Evolutionary conservation across 1,284 basidiomycete genomes (phyloP).

Genomic region (Rhodotorula sp.): DNA sequence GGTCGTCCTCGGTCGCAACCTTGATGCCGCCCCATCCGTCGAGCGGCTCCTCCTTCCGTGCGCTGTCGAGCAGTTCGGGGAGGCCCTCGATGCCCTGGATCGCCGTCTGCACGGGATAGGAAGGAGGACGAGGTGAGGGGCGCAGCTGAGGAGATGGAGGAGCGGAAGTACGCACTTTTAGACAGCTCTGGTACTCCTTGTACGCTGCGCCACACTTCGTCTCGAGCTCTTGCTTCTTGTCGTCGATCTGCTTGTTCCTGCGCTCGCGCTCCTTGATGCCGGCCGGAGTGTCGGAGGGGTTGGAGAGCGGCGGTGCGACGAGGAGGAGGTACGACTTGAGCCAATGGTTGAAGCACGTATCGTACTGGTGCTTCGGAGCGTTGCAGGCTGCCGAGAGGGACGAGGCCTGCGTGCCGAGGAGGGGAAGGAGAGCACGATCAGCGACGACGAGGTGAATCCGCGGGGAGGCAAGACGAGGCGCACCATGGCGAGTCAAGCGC

Average conservation of each 20-base stretch:
- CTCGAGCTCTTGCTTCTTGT: constrained; percentile 74
- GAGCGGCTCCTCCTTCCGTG: constrained; percentile 77
- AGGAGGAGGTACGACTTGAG: constrained; percentile 80
- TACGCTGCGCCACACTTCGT: constrained; percentile 77
- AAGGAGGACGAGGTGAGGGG: not conserved
- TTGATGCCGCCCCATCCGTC: constrained; percentile 44
- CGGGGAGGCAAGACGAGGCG: not conserved
- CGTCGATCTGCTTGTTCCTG: constrained; percentile 54
- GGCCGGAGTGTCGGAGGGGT: constrained; percentile 49
- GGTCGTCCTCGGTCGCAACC: constrained; percentile 32
- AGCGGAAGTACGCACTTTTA: constrained; percentile 61
- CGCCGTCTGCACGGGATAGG: constrained; percentile 65
- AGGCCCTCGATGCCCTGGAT: constrained; percentile 72
- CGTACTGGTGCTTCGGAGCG: constrained; percentile 82
- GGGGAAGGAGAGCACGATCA: not conserved
- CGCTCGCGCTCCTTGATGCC: constrained; percentile 48
- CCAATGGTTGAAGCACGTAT: constrained; percentile 94
- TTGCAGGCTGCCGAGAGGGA: constrained; percentile 63
- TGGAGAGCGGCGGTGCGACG: constrained; percentile 27
- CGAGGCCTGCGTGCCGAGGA: constrained; percentile 20
- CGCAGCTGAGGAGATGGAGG: constrained; percentile 3
- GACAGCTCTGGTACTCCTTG: constrained; percentile 73
- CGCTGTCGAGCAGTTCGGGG: constrained; percentile 72
- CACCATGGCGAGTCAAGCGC: not conserved
- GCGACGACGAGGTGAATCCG: not conserved